Evolutionary conservation across 2,329 filamentous ascomycete species (phyloP), one percentile per base, ranked within the genome.

Genomic region (Mariannaea sp.): DNA sequence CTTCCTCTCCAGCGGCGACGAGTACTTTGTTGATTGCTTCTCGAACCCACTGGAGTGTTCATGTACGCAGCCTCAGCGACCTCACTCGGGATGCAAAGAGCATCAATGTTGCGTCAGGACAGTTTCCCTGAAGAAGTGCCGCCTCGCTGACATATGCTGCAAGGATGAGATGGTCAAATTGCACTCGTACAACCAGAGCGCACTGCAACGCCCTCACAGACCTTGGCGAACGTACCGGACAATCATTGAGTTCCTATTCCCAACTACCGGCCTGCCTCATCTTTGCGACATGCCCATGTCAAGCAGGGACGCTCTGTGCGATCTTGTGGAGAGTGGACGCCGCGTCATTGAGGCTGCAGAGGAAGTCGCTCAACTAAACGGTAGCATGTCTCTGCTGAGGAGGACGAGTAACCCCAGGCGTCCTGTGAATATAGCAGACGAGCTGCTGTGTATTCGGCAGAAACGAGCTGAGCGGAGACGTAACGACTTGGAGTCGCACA

Each of bases 21-120:
- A 44, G n/a, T 7, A 42, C n/a, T 60, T 62, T 29, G 41, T 68
- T 13, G 58, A 69, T 38, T 52, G 65, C 7, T 68, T 70, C 50
- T 44, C 55, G 1, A 7, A 38, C 1, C 61, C 68, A 0, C 7
- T 22, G 1, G 8, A 14, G 6, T 71, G 69, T n/a, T n/a, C 53
- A 13, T 17, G 2, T 70, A 67, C 36, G 4, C n/a, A 29, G 10
- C 13, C 16, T 2, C n/a, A 54, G n/a, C 33, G 47, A 46, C 22
- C 44, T 3, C 49, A 44, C 36, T 14, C 64, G 20, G 54, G 49
- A 22, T 71, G 68, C 26, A 51, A 55, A 1, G 29, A 58, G 1
- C 69, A 71, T 36, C 62, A 60, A 2, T 71, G 69, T 52, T 71
- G 69, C 45, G 55, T 59, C 38, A 44, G 53, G 29, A 32, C 29